These are phyloP conservation scores for Helotiales sp. DNA, from an alignment of 2,329 filamentous ascomycete genomes.

Conservation along the genomic window DNA sequence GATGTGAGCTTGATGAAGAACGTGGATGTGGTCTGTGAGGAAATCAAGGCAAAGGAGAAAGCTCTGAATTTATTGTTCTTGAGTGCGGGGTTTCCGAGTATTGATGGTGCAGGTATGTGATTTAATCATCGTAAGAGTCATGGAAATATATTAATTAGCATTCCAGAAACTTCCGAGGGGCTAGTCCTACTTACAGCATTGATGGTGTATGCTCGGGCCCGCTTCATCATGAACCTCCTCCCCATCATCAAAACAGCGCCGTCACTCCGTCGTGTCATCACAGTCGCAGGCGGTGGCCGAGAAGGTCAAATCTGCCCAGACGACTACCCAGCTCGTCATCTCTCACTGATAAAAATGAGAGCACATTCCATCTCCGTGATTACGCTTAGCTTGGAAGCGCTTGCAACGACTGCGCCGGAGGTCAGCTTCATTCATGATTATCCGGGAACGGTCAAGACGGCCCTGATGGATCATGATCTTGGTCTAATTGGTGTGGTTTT, in stretches of 20 bases:
- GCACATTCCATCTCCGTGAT: constrained; percentile 29
- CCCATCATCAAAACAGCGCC: constrained; percentile 53
- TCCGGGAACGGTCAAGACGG: constrained; percentile 30
- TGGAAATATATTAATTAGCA: background rate
- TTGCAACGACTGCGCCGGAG: constrained; percentile 26
- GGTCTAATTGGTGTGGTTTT: constrained; percentile 12
- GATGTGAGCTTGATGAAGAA: constrained; percentile 55
- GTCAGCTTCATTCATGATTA: constrained; percentile 35
- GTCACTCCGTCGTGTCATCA: constrained; percentile 56
- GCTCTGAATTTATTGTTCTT: constrained; percentile 54
- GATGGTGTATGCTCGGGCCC: constrained; percentile 60
- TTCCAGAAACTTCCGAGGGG: constrained; percentile 59
- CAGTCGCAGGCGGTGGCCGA: constrained; percentile 29
- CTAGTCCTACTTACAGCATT: constrained; percentile 56
- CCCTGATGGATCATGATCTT: constrained; percentile 5
- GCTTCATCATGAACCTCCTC: constrained; percentile 60
- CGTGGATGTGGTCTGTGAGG: constrained; percentile 53
- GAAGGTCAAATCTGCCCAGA: constrained; percentile 32
- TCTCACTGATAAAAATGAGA: constrained; percentile 21
- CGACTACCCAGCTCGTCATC: constrained; percentile 29
- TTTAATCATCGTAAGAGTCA: background rate
- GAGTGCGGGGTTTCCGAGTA: constrained; percentile 45
- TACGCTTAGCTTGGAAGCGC: constrained; percentile 31
- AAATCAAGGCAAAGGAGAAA: constrained; percentile 50
- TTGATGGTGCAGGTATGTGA: constrained; percentile 34